Base-by-base conservation (phyloP, 108 stramenopile species). In the Fragilariopsis cylindrus region DNA sequence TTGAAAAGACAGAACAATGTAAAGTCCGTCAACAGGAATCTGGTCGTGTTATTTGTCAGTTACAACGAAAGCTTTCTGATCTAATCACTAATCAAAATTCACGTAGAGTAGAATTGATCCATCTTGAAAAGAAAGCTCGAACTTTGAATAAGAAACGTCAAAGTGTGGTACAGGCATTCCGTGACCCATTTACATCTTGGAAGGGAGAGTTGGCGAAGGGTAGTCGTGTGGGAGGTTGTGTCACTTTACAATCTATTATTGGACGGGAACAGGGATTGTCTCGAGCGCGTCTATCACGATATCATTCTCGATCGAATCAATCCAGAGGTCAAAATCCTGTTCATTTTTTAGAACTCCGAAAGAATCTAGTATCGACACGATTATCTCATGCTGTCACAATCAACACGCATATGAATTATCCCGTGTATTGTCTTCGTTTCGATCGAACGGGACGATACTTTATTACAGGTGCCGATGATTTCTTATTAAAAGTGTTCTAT, bases 401-500 rank as follows among this genome's bases (percentile, higher is more conserved):
- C 18, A 96, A 88, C 65, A 81, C 95, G 16, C 97, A 97, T 63
- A 74, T 96, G 72, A 52, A 76, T 18, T 90, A 86, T 49, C 95
- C 96, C 6, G 90, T 97, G 6, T 98, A 92, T 72, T 96, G 94
- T 76, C 70, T 94, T 7, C 87, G 84, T 52, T 96, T 96, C 70
- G 98, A 98, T 86, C 71, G 69, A 44, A 92, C 94, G 6, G 97
- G 96, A 7, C 82, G 91, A 48, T 98, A 92, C 71, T 91, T 97
- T 72, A 76, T 97, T 19, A 97, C 97, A 6, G 98, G 98, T n/a
- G 92, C 97, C 8, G 97, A 97, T 70, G 98, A 98, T 69, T 87
- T 85, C 49, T 84, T 98, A 13, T 89, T 95, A 49, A 97, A 97
- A 81, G 70, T 96, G 40, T 98, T 96, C 83, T 87, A 81, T 71